Evolutionary conservation across 106 monocot species (phyloP).

Genomic region (Ottelia alismoides): DNA sequence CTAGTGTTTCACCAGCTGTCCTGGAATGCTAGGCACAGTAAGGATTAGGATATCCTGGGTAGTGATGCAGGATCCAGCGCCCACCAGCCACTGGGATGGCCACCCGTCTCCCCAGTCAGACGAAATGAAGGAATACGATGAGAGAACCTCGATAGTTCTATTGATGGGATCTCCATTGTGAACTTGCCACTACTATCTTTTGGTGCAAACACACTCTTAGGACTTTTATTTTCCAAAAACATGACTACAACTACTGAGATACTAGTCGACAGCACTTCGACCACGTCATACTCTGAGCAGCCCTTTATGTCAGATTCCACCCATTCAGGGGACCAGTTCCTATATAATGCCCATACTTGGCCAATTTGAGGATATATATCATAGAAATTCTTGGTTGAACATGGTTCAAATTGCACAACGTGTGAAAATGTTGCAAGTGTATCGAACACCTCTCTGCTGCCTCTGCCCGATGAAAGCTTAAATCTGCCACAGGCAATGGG

Average conservation of each 20-base stretch:
- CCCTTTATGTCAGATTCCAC: conserved; percentile 16
- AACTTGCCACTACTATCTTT: not conserved
- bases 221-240: conserved; percentile 29
- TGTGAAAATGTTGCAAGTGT: conserved; percentile 9
- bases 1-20: no score
- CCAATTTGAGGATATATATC: conserved; percentile 8
- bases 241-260: conserved; percentile 1
- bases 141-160: conserved; percentile 20
- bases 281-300: conserved; percentile 42
- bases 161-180: conserved; percentile 12
- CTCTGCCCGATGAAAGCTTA: not conserved
- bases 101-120: conserved; percentile 23
- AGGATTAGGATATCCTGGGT: no score
- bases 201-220: conserved; percentile 33
- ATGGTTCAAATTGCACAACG: not conserved
- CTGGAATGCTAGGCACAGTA: no score
- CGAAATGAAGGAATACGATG: conserved; percentile 45
- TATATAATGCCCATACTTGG: conserved; percentile 20
- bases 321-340: conserved; percentile 13
- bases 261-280: conserved; percentile 20
- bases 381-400: not conserved
- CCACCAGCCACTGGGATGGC: conserved; percentile 10
- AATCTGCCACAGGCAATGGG: conserved; percentile 12
- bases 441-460: not conserved
- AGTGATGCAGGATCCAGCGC: conserved; percentile 25